Evolutionary conservation across 306 rosid species (phyloP), one percentile per base, ranked within the genome.

Genomic region (Argentina anserina): DNA sequence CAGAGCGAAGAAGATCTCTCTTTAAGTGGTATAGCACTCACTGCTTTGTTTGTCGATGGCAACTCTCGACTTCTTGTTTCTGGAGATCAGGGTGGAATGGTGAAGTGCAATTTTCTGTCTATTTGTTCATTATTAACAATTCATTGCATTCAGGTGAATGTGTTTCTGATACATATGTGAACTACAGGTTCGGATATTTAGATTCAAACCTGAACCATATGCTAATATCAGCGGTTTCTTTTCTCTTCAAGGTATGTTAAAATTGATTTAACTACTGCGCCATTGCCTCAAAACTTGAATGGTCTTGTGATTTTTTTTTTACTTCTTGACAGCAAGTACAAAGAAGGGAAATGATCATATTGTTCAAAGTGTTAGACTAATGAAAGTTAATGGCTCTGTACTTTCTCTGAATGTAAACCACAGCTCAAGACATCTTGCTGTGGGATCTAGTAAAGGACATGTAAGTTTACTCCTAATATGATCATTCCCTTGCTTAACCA

Each of bases 371-470:
- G 78, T 93, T 78, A 89, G 85, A 79, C 86, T 82, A 23, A 59
- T 86, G 21, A 87, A 93, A 80, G 83, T 81, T 67, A 84, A 79
- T 69, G 98, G 98, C 77, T 75, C 90, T 63, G 81, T 87, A 56
- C 79, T 78, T 72, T 83, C 83, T 63, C 71, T 89, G 84, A 76
- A 80, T 82, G 46, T 89, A 46, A 90, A 82, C 83, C 83, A 69
- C 47, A 77, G 61, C 50, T 79, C 89, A 71, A 80, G 65, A 71
- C 87, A 79, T 82, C 94, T 93, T 76, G 98, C 89, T 18, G 90
- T 93, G 80, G 98, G 98, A 33, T 86, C 96, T 86, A 97, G 89
- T 68, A 82, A 86, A 91, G 98, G 97, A 86, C 61, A 81, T 77
- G 98, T 93, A 77, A 87, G 97, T 75, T 70, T 42, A 50, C 50